A percentile compares a stretch with the other conserved stretches of the same genome.
These are phyloP conservation scores for Hymenoscyphus fraxineus DNA, from an alignment of 2,329 filamentous ascomycete genomes.

Conservation along the genomic window DNA sequence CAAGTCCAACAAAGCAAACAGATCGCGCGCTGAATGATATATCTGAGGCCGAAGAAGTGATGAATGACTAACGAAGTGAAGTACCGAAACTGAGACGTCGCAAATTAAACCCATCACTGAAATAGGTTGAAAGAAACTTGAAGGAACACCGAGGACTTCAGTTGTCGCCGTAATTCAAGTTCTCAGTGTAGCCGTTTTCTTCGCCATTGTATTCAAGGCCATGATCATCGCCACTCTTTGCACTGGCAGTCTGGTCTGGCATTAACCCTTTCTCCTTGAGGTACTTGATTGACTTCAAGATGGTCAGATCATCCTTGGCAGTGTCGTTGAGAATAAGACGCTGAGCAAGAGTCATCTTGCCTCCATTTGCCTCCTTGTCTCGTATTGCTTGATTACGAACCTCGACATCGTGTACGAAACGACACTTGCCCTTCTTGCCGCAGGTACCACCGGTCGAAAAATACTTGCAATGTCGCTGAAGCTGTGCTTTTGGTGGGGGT, in stretches of 20 bases:
- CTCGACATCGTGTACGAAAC: constrained; percentile 64
- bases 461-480: constrained; percentile 66
- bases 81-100: constrained; percentile 4
- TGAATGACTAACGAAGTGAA: constrained; percentile 7
- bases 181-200: constrained; percentile 28
- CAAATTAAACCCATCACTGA: constrained; percentile 1
- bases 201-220: constrained; percentile 23
- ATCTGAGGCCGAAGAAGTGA: not conserved
- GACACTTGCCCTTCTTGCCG: constrained; percentile 72
- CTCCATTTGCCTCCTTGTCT: constrained; percentile 62
- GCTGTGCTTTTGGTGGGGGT: constrained; percentile 54
- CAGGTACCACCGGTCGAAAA: constrained; percentile 65
- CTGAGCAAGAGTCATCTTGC: constrained; percentile 62
- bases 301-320: constrained; percentile 62
- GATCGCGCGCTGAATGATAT: not conserved
- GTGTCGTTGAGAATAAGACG: constrained; percentile 64
- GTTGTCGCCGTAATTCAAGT: constrained; percentile 30
- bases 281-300: constrained; percentile 63
- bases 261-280: constrained; percentile 48
- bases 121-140: constrained; percentile 1
- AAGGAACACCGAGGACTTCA: constrained; percentile 16
- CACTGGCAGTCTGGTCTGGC: constrained; percentile 31
- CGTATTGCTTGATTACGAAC: constrained; percentile 60
- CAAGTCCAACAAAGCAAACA: not conserved
- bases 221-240: constrained; percentile 24